Evolutionary conservation across 2,329 filamentous ascomycete species (phyloP).

Genomic region (Mollisiaceae sp.): DNA sequence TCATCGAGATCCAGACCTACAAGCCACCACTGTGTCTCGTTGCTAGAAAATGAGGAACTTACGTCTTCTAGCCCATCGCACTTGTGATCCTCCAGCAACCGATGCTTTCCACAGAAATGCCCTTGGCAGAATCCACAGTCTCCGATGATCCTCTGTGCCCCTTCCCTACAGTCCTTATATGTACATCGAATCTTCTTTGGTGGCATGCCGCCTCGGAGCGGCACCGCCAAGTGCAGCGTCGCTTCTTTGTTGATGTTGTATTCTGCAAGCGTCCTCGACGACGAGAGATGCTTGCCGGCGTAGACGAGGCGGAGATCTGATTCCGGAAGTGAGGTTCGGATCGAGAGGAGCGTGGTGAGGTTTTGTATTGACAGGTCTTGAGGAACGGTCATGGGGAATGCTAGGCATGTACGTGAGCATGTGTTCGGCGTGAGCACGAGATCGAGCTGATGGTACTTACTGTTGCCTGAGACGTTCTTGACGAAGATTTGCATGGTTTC

Average conservation of each 20-base stretch:
- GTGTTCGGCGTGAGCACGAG: constrained; percentile 20
- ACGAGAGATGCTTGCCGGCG: constrained; percentile 60
- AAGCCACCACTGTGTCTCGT: constrained; percentile 46
- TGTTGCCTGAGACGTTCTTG: constrained; percentile 62
- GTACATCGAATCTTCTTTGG: constrained; percentile 83
- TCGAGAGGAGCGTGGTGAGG: constrained; percentile 60
- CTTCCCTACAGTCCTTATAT: constrained; percentile 86
- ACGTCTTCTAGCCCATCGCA: constrained; percentile 90
- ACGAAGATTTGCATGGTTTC: constrained; percentile 66
- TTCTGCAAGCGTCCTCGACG: constrained; percentile 48
- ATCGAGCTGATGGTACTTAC: constrained; percentile 47
- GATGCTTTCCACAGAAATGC: constrained; percentile 93
- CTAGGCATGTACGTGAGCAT: constrained; percentile 45
- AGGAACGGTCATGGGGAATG: constrained; percentile 61
- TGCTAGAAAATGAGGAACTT: constrained; percentile 46
- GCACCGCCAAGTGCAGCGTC: constrained; percentile 59
- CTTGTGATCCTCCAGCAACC: constrained; percentile 91
- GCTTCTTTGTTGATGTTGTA: constrained; percentile 54
- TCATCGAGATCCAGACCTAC: constrained; percentile 46
- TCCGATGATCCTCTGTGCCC: constrained; percentile 90
- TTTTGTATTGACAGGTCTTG: constrained; percentile 58
- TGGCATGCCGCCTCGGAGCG: constrained; percentile 63
- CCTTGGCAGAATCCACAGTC: constrained; percentile 95
- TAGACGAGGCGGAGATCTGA: constrained; percentile 59
- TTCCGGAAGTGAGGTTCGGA: constrained; percentile 59